phyloP scores from a whole-genome alignment of 441 rosid genomes.

The Theobroma grandiflorum region DNA sequence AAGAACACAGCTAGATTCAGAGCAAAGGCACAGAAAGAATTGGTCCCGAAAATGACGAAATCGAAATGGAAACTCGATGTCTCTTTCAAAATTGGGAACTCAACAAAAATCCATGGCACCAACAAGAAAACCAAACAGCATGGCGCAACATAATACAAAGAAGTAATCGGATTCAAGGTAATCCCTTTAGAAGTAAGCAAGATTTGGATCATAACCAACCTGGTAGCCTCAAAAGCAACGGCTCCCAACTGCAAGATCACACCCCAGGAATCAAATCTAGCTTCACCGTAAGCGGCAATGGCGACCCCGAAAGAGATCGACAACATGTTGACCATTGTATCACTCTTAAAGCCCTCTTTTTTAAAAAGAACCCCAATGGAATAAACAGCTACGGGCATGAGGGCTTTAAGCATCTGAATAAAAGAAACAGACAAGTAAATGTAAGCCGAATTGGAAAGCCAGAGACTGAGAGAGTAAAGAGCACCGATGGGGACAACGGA shows the following conservation, averaged over 20 bases:
- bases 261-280: slow-evolving; percentile 89
- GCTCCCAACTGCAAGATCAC: slow-evolving; percentile 89
- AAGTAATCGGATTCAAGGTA: slow-evolving; percentile 82
- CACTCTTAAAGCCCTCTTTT: slow-evolving; percentile 70
- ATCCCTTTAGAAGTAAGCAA: slow-evolving; percentile 90
- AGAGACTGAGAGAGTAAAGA: slow-evolving; percentile 81
- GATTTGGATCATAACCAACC: slow-evolving; percentile 93
- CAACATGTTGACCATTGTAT: slow-evolving; percentile 87
- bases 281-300: slow-evolving; percentile 93
- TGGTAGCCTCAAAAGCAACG: slow-evolving; percentile 89
- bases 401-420: slow-evolving; percentile 95
- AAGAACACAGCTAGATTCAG: slow-evolving; percentile 93
- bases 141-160: slow-evolving; percentile 91
- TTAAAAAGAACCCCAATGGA: slow-evolving; percentile 82
- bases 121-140: slow-evolving; percentile 83
- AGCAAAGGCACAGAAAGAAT: slow-evolving; percentile 89
- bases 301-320: slow-evolving; percentile 94
- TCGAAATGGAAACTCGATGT: slow-evolving; percentile 87
- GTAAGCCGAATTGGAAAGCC: slow-evolving; percentile 97
- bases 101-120: slow-evolving; percentile 93
- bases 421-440: slow-evolving; percentile 90
- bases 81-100: slow-evolving; percentile 69
- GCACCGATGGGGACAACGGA: slow-evolving; percentile 98
- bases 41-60: slow-evolving; percentile 85
- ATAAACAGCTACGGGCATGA: slow-evolving; percentile 97